phyloP scores from a whole-genome alignment of 2,329 filamentous ascomycete species.

The Balansia obtecta region DNA sequence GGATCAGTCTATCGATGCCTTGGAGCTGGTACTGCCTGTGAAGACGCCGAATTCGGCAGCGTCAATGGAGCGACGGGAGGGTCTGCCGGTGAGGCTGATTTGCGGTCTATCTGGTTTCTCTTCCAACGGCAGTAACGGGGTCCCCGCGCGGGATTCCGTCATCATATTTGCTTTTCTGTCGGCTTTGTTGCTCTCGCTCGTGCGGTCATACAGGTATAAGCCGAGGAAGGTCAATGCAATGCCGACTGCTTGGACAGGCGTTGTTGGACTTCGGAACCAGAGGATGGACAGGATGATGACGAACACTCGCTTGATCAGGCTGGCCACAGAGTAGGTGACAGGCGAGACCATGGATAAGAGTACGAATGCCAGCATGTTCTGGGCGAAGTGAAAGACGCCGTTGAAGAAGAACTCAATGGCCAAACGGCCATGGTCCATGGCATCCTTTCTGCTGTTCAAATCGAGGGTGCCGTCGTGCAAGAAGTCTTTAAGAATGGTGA shows the following conservation, averaged over 20 bases:
- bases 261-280: slow-evolving; percentile 91
- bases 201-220: slow-evolving; percentile 90
- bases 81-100: slow-evolving; percentile 1
- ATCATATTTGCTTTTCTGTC: slow-evolving; percentile 69
- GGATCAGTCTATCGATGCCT: slow-evolving; percentile 41
- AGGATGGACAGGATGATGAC: slow-evolving; percentile 90
- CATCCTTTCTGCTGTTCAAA: slow-evolving; percentile 44
- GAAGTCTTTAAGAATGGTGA: slow-evolving; percentile 64
- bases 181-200: slow-evolving; percentile 75
- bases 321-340: slow-evolving; percentile 94
- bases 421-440: slow-evolving; percentile 62
- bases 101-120: slow-evolving; percentile 20
- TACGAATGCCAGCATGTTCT: slow-evolving; percentile 91
- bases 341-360: slow-evolving; percentile 87
- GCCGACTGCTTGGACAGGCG: slow-evolving; percentile 66
- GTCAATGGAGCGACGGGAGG: slow-evolving; percentile 27
- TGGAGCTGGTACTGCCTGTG: slow-evolving; percentile 31
- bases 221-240: slow-evolving; percentile 85
- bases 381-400: slow-evolving; percentile 88
- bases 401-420: slow-evolving; percentile 91
- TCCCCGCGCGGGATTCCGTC: slow-evolving; percentile 19
- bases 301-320: slow-evolving; percentile 91
- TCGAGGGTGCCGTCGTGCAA: slow-evolving; percentile 68
- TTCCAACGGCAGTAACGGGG: slow-evolving; percentile 54
- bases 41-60: slow-evolving; percentile 31